These are phyloP conservation scores for Pichia membranifaciens DNA, from an alignment of 805 yeast species.

Conservation along the genomic window DNA sequence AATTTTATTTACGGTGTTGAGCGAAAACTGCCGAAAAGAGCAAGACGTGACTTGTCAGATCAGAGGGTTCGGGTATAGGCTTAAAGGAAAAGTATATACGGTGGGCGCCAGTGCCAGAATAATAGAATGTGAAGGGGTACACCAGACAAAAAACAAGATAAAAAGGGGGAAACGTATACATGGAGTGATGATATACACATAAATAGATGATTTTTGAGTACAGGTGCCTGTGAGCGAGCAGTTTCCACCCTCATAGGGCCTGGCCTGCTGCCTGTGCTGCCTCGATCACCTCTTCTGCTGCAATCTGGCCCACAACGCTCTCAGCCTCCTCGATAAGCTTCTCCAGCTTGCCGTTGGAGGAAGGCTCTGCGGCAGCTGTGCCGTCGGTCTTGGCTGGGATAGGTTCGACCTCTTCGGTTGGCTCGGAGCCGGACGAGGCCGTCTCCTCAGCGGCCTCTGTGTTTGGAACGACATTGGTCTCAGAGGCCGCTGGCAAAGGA, in stretches of 20 bases:
- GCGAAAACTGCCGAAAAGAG: background rate
- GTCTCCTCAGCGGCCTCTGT: background rate
- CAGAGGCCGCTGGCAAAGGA: background rate
- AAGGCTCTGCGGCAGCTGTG: background rate
- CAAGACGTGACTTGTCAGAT: no score
- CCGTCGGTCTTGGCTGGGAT: conserved; percentile 2
- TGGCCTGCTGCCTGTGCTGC: conserved; percentile 13
- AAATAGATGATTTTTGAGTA: no score
- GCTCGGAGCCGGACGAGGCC: background rate
- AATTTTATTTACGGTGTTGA: background rate
- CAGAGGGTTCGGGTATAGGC: no score
- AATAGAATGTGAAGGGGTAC: no score
- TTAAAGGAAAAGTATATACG: no score
- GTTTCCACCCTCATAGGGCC: background rate
- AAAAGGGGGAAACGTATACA: no score
- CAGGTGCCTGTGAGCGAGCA: no score
- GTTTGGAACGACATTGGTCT: conserved; percentile 1
- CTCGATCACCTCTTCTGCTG: conserved; percentile 9
- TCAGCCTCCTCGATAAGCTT: conserved; percentile 4
- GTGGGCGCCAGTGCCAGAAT: no score
- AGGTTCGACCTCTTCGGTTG: background rate
- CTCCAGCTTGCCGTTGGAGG: conserved; percentile 2
- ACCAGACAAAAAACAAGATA: no score
- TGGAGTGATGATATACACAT: no score
- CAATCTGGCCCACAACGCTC: conserved; percentile 2